Percentiles rank a stretch among this genome's conserved stretches.
Conservation (phyloP, 352 stramenopile genomes). For the Thalassiosira pacifica region DNA sequence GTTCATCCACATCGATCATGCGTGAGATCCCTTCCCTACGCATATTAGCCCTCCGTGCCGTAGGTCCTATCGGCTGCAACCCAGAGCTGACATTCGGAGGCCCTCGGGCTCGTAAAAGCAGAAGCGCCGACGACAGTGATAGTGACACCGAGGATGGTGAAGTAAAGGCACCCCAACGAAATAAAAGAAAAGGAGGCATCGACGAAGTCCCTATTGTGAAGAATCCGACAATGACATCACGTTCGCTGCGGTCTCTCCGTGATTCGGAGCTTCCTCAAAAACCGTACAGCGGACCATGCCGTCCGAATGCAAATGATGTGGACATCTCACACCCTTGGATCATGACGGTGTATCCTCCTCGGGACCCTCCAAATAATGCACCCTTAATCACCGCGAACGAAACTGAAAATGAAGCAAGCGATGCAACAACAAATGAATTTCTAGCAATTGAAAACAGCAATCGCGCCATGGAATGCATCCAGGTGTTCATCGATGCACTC, state of each 20-base stretch:
- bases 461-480: conserved; percentile 72
- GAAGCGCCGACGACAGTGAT: conserved; percentile 25
- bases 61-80: conserved; percentile 69
- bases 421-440: conserved; percentile 19
- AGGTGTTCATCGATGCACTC: conserved; percentile 80
- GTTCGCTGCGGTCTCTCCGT: conserved; percentile 30
- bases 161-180: conserved; percentile 10
- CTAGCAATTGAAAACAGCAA: conserved; percentile 72
- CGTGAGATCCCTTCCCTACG: conserved; percentile 72
- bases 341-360: conserved; percentile 36
- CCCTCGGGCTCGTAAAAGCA: conserved; percentile 28
- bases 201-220: no score
- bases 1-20: no score
- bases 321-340: conserved; percentile 81
- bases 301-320: conserved; percentile 78
- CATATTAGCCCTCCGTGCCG: conserved; percentile 65
- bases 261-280: not conserved
- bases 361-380: not conserved
- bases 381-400: not conserved
- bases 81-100: conserved; percentile 73
- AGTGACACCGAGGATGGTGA: conserved; percentile 19
- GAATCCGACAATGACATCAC: conserved; percentile 28
- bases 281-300: conserved; percentile 41
- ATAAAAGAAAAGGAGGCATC: conserved; percentile 4
- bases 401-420: not conserved